A percentile compares a stretch with the other conserved stretches of the same genome.
Conservation (phyloP, 148 eudicot species). For the Rhododendron griersonianum region DNA sequence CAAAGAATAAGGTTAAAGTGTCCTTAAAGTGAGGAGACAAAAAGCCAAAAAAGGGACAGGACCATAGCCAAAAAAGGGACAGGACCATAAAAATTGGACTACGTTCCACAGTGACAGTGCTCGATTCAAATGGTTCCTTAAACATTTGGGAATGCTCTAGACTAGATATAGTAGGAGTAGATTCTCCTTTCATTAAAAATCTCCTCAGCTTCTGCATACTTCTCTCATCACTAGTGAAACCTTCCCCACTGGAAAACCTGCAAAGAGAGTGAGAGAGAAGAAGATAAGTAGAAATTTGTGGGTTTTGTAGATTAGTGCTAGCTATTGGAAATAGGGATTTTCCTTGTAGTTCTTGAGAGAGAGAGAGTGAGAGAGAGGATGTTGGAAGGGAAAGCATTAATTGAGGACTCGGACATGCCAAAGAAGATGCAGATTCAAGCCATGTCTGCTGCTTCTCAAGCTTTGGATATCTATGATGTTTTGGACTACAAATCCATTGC, state of each 20-base stretch:
- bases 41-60: constrained; percentile 16
- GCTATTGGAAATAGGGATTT: not conserved
- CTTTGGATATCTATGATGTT: constrained; percentile 85
- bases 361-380: constrained; percentile 33
- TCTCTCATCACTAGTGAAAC: not conserved
- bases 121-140: constrained; percentile 18
- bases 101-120: constrained; percentile 20
- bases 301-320: constrained; percentile 22
- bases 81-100: constrained; percentile 12
- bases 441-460: constrained; percentile 83
- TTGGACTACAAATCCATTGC: constrained; percentile 74
- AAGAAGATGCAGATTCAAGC: constrained; percentile 95
- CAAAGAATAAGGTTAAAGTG: not conserved
- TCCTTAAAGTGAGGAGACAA: constrained; percentile 12
- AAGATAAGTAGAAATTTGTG: constrained; percentile 11
- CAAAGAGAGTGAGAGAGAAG: no score
- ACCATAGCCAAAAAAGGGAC: constrained; percentile 10
- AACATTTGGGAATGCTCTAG: constrained; percentile 22
- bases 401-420: constrained; percentile 96
- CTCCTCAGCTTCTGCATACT: not conserved
- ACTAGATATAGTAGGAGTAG: no score
- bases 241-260: not conserved
- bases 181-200: not conserved
- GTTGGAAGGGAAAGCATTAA: constrained; percentile 92
- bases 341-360: not conserved